Evolutionary conservation across 2,329 filamentous ascomycete species (phyloP).

Genomic region (Diaporthe ilicicola): DNA sequence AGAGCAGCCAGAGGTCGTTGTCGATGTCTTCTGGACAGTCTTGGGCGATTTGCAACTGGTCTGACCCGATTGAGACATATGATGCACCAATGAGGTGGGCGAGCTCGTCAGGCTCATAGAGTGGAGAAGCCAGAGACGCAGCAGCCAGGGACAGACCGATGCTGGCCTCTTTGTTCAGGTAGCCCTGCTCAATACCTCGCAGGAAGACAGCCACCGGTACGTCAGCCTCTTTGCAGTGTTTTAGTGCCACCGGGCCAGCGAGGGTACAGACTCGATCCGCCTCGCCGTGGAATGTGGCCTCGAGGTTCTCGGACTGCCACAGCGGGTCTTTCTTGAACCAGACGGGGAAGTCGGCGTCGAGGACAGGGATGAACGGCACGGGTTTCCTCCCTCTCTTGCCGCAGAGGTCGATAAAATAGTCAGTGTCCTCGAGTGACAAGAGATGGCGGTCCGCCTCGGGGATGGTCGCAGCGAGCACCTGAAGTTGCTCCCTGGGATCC

Average conservation of each 20-base stretch:
- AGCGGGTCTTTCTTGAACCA: constrained; percentile 99
- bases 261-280: constrained; percentile 95
- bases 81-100: constrained; percentile 96
- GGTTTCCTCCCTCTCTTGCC: constrained; percentile 94
- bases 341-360: constrained; percentile 97
- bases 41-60: constrained; percentile 98
- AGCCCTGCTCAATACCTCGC: constrained; percentile 85
- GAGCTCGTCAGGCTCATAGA: constrained; percentile 94
- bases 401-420: constrained; percentile 94
- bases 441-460: constrained; percentile 88
- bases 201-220: constrained; percentile 95
- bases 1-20: constrained; percentile 95
- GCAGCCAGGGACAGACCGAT: constrained; percentile 83
- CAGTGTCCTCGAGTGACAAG: constrained; percentile 97
- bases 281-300: constrained; percentile 94
- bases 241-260: constrained; percentile 90
- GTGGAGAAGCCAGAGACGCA: constrained; percentile 85
- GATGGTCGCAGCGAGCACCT: constrained; percentile 82
- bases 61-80: constrained; percentile 89
- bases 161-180: constrained; percentile 79
- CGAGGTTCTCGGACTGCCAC: constrained; percentile 98
- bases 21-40: constrained; percentile 96
- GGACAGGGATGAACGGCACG: constrained; percentile 89
- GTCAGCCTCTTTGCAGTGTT: constrained; percentile 87
- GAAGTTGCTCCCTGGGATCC: constrained; percentile 78